phyloP scores from a whole-genome alignment of 177 flowering plant species.

The Vitis hybrid region DNA sequence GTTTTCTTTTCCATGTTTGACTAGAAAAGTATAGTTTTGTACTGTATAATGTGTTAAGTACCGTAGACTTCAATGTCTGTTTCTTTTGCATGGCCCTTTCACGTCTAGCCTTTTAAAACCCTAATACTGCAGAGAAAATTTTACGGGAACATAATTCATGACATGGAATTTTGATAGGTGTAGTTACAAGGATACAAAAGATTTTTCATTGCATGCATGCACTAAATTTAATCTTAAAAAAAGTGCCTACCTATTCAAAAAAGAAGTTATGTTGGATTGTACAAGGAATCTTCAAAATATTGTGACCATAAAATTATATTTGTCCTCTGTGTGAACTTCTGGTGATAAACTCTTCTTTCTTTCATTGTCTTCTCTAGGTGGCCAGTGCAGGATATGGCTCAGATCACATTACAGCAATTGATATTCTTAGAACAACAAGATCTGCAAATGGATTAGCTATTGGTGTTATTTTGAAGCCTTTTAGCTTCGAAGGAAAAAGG shows the following conservation, averaged over 20 bases:
- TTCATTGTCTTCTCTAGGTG: slow-evolving; percentile 36
- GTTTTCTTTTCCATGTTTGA: too few relatives aligned
- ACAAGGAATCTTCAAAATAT: not conserved
- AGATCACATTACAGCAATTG: slow-evolving; percentile 54
- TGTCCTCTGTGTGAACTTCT: not conserved
- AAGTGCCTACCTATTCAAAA: not conserved
- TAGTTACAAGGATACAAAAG: not conserved
- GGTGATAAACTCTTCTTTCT: not conserved
- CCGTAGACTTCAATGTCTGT: not conserved
- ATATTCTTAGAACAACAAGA: slow-evolving; percentile 52
- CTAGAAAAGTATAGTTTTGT: too few relatives aligned
- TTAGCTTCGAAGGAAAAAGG: slow-evolving; percentile 88
- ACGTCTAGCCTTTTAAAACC: not conserved
- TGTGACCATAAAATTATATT: not conserved
- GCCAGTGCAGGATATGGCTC: slow-evolving; percentile 86
- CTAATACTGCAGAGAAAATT: not conserved
- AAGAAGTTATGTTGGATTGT: not conserved
- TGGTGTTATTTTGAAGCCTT: slow-evolving; percentile 74
- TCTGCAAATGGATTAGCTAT: slow-evolving; percentile 56
- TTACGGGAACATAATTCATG: not conserved
- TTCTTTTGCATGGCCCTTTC: not conserved
- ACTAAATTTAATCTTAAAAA: not conserved
- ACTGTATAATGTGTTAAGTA: too few relatives aligned
- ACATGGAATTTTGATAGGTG: not conserved
- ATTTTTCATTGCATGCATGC: not conserved